Evolutionary conservation across 352 stramenopile species (phyloP).

Genomic region (Aphanomyces astaci): DNA sequence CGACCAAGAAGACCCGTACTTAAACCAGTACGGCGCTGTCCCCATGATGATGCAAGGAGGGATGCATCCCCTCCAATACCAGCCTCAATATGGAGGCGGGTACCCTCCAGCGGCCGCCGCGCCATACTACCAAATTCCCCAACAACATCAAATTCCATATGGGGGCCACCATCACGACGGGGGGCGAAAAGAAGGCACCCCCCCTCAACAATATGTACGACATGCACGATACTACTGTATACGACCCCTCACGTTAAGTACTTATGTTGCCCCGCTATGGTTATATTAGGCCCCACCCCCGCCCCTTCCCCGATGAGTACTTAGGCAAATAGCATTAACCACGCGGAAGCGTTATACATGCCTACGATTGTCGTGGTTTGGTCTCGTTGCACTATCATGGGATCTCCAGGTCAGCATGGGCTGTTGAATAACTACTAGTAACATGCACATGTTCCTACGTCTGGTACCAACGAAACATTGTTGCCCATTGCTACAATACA

Average conservation of each 20-base stretch:
- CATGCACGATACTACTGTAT: background rate
- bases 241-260: background rate
- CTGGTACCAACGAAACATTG: too few relatives aligned
- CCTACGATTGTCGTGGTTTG: too few relatives aligned
- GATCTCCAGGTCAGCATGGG: too few relatives aligned
- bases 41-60: background rate
- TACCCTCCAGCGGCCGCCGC: constrained; percentile 8
- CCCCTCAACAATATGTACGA: background rate
- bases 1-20: constrained; percentile 50
- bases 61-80: too few relatives aligned
- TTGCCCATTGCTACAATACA: too few relatives aligned
- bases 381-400: too few relatives aligned
- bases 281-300: background rate
- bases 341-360: too few relatives aligned
- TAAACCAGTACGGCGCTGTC: constrained; percentile 43
- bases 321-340: background rate
- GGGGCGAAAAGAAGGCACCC: constrained; percentile 2
- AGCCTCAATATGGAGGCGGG: too few relatives aligned
- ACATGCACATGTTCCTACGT: too few relatives aligned
- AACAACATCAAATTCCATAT: background rate
- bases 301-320: constrained; percentile 4
- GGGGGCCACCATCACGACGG: background rate
- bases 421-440: too few relatives aligned
- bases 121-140: background rate
- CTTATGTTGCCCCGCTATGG: background rate